Conservation (phyloP, 495 filamentous ascomycete species). For the Aspergillus carlsbadensis region DNA sequence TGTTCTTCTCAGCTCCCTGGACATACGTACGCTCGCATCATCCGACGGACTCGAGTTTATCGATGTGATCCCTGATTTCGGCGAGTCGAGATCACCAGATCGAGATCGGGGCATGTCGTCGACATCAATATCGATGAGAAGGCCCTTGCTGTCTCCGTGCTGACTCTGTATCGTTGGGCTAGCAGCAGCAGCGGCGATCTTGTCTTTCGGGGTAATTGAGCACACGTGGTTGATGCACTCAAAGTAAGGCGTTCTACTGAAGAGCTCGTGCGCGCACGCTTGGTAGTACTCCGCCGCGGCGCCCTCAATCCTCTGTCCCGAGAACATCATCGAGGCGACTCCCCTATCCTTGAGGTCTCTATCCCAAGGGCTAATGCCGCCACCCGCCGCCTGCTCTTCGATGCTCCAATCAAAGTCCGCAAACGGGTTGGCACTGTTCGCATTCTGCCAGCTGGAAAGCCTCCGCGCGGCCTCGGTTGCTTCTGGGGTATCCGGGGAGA, state of each 20-base stretch:
- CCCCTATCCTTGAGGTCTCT: conserved; percentile 1
- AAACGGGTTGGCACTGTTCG: conserved; percentile 18
- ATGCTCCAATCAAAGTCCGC: conserved; percentile 15
- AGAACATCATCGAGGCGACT: conserved; percentile 28
- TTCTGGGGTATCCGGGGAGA: conserved; percentile 37
- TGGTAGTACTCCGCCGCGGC: conserved; percentile 54
- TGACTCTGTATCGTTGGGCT: neutral
- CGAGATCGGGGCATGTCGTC: conserved; percentile 22
- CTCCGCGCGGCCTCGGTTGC: conserved; percentile 16
- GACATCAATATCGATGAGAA: conserved; percentile 36
- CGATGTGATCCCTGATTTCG: conserved; percentile 4
- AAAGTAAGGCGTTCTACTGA: conserved; percentile 49
- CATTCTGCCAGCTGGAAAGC: conserved; percentile 21
- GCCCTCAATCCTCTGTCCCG: conserved; percentile 34
- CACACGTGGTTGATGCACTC: conserved; percentile 50
- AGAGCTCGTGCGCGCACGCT: conserved; percentile 51
- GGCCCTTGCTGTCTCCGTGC: conserved; percentile 1
- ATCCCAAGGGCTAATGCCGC: too few species aligned
- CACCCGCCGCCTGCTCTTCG: conserved; percentile 1
- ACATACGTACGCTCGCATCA: neutral
- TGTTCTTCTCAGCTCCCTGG: neutral
- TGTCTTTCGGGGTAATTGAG: conserved; percentile 34
- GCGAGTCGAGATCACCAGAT: neutral
- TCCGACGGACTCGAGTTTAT: conserved; percentile 16
- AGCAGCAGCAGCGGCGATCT: conserved; percentile 5